Evolutionary conservation across 192 early-diverging fungal species (phyloP).

Genomic region (Geranomyces michiganensis): DNA sequence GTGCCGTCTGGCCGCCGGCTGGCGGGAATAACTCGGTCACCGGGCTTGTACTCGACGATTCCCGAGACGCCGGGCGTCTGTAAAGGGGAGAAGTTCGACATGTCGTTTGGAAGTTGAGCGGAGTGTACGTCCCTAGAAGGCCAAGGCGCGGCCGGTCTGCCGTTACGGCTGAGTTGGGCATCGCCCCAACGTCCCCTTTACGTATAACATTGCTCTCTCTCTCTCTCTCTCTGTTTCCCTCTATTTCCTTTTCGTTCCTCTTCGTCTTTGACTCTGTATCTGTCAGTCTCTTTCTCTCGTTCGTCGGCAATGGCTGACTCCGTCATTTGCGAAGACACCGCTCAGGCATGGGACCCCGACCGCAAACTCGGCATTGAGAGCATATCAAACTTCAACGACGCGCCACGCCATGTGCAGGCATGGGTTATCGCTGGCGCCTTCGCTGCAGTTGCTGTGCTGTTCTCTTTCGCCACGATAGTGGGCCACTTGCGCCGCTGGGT

Average conservation of each 20-base stretch:
- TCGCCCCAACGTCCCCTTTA: too few relatives aligned
- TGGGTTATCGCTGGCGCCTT: slow-evolving; percentile 28
- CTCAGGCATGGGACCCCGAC: not conserved
- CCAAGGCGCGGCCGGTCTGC: too few relatives aligned
- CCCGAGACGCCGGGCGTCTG: not conserved
- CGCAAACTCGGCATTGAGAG: not conserved
- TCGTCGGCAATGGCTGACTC: too few relatives aligned
- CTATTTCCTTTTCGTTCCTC: too few relatives aligned
- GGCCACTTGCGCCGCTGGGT: slow-evolving; percentile 33
- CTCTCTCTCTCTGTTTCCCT: too few relatives aligned
- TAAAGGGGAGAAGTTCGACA: too few relatives aligned
- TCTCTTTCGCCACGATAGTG: slow-evolving; percentile 22
- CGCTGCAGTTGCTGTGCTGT: slow-evolving; percentile 11
- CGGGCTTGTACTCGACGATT: slow-evolving; percentile 23
- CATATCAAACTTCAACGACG: not conserved
- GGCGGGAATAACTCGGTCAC: slow-evolving; percentile 64
- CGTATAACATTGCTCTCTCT: too few relatives aligned
- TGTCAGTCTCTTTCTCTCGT: too few relatives aligned
- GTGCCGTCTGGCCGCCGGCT: slow-evolving; percentile 70
- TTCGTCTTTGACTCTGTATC: too few relatives aligned
- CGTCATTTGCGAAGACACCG: not conserved
- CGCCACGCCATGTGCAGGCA: slow-evolving; percentile 7
- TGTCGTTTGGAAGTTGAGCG: too few relatives aligned
- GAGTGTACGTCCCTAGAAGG: too few relatives aligned
- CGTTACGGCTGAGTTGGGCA: too few relatives aligned